Base-by-base conservation (phyloP, 179 eudicot genomes). In the Beta corolliflora region DNA sequence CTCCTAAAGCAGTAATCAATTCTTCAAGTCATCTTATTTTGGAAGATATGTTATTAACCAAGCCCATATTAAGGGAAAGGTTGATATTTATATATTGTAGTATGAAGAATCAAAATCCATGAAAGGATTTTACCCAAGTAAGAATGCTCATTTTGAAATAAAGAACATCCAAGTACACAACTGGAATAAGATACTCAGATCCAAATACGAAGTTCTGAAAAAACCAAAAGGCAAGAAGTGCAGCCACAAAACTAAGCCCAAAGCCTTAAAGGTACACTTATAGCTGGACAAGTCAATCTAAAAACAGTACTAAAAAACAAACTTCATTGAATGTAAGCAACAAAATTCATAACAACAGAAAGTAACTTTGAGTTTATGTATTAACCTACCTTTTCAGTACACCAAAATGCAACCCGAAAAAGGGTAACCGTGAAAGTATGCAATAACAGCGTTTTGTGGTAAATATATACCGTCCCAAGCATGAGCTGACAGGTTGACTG, bases 391-490 rank as follows among this genome's bases (percentile, higher is more conserved):
- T 94, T 86, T 92, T 92, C 79, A 96, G 84, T 68, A 96, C 94
- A 55, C 95, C 97, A 86, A 94, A 96, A 88, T 96, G 99, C 86
- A 96, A 88, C 76, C 94, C 92, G 76, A 94, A 96, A 83, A 88
- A 93, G 67, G 99, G 99, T 84, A 96, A 88, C 84, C 97, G 85
- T 67, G 99, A 93, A 75, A 96, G 93, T 84, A 96, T 87, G 91
- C 99, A 96, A 80, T 96, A 96, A 85, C 99, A 96, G 63, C 99
- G 97, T 44, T 87, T 89, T 61, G 99, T 94, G 29, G 97, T 90
- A 84, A 96, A 85, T 70, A 88, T 84, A 84, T 88, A 89, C 76
- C 97, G 96, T 53, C 93, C 90, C 83, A 89, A 84, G 78, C 88
- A 83, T 73, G 92, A 88, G 69, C 65, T 83, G 13, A 77, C 75